Percentiles rank a stretch among this genome's conserved stretches.
These are phyloP conservation scores for Cladophialophora yegresii DNA, from an alignment of 2,329 filamentous ascomycete genomes.

Conservation along the genomic window DNA sequence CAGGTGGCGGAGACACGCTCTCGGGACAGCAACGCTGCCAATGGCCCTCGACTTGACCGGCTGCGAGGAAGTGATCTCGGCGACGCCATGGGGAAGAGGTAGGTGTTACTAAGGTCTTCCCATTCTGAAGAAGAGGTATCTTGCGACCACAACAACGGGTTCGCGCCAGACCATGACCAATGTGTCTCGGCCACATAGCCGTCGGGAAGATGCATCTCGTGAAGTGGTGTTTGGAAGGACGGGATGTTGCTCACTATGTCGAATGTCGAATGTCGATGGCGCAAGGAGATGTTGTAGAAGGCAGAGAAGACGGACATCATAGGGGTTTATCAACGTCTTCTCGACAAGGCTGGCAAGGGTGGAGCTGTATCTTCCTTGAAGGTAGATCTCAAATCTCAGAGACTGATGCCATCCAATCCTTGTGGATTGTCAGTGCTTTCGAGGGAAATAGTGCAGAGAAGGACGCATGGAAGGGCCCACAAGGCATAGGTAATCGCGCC, in stretches of 20 bases:
- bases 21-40: background rate
- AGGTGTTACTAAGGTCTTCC: slow-evolving; percentile 11
- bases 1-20: background rate
- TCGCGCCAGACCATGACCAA: slow-evolving; percentile 10
- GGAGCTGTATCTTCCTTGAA: background rate
- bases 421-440: background rate
- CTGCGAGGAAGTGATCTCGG: slow-evolving; percentile 2
- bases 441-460: background rate
- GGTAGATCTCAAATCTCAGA: background rate
- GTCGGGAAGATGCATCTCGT: slow-evolving; percentile 12
- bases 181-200: slow-evolving; percentile 11
- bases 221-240: background rate
- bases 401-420: background rate
- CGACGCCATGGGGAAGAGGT: slow-evolving; percentile 8
- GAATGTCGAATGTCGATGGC: background rate
- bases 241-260: background rate
- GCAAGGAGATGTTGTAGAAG: background rate
- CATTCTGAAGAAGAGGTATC: slow-evolving; percentile 2
- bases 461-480: background rate
- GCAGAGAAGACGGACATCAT: background rate
- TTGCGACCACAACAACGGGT: background rate
- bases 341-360: background rate
- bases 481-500: background rate
- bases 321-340: background rate
- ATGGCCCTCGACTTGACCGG: background rate